Percentiles rank a stretch among this genome's conserved stretches.
phyloP scores from a whole-genome alignment of 345 rosid genomes.

The Syzygium grande region DNA sequence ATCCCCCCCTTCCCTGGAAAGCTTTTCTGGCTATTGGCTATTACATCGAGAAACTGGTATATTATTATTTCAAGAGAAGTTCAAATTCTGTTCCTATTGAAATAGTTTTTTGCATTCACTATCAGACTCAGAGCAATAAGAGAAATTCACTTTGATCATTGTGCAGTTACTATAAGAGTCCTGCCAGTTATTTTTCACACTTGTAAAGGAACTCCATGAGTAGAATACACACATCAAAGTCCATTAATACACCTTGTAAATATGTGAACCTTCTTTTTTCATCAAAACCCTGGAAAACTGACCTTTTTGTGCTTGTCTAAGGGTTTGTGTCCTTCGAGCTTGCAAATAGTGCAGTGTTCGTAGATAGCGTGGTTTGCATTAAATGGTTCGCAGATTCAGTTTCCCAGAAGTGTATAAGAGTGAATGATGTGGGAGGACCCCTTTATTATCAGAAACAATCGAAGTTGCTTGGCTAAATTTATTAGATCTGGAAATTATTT shows the following conservation, averaged over 20 bases:
- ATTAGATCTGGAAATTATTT: neutral
- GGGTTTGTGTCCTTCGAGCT: neutral
- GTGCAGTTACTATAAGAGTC: neutral
- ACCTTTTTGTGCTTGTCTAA: neutral
- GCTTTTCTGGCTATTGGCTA: neutral
- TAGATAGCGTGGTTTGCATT: neutral
- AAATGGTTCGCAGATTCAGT: neutral
- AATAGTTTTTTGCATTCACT: neutral
- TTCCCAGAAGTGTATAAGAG: neutral
- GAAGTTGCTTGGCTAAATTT: neutral
- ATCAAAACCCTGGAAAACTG: neutral
- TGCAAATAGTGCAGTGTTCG: neutral
- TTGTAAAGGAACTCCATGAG: neutral
- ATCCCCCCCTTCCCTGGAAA: neutral
- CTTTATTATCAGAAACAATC: neutral
- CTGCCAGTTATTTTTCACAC: neutral
- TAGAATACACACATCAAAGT: neutral
- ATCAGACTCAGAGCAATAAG: neutral
- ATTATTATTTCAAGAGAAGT: neutral
- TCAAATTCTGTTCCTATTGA: neutral
- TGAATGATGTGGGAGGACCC: neutral
- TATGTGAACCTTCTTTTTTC: neutral
- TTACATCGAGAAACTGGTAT: neutral
- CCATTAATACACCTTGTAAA: neutral
- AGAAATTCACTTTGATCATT: neutral